Conservation (phyloP, 2,329 filamentous ascomycete species). For the Lasiodiplodia gonubiensis region DNA sequence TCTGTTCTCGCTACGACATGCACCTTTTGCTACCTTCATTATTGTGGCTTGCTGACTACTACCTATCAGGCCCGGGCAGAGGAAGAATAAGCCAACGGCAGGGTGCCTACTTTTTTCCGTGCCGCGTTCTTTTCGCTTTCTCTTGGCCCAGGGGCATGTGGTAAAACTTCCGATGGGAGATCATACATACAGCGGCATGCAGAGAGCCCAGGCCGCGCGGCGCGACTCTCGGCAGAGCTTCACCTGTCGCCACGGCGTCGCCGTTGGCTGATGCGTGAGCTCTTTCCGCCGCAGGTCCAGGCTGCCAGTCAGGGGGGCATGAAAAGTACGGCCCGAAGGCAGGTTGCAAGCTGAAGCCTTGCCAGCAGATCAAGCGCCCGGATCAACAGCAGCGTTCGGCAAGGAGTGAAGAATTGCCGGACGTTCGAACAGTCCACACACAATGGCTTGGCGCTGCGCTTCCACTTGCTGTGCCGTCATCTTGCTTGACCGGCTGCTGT, state of each 20-base stretch:
- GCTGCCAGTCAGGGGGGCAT: neutral
- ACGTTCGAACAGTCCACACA: too few species aligned
- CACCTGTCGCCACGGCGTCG: neutral
- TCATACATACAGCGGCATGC: neutral
- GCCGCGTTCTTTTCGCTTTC: neutral
- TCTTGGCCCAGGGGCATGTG: neutral
- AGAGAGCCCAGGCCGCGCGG: constrained; percentile 5
- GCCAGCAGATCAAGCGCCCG: constrained; percentile 7
- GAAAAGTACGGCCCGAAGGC: neutral
- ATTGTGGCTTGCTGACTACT: constrained; percentile 20
- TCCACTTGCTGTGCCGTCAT: neutral
- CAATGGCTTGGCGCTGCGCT: neutral
- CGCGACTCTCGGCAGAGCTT: neutral
- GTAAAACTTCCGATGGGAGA: neutral
- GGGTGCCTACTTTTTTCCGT: neutral
- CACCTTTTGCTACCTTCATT: neutral
- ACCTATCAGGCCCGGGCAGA: neutral
- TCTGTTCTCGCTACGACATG: neutral
- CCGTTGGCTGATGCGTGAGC: neutral
- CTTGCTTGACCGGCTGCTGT: neutral
- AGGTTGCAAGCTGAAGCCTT: neutral
- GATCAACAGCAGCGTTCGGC: constrained; percentile 19
- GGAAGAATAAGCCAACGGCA: neutral
- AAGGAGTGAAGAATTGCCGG: neutral
- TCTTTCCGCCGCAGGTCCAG: neutral